Conservation (phyloP, 2,329 filamentous ascomycete species). For the Penicillium sp. region DNA sequence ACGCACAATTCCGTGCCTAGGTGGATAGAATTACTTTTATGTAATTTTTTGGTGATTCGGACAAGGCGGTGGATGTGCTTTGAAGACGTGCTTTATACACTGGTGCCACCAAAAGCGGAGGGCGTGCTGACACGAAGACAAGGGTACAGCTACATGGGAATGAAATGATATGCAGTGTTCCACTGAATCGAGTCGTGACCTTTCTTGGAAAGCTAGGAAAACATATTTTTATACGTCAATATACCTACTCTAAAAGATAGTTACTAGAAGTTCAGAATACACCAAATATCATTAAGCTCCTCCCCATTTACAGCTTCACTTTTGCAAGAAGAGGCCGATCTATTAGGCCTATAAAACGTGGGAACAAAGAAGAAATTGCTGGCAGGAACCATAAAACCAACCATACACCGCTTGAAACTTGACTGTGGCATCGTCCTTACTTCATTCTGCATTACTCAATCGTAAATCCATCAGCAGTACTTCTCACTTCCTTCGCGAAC, state of each 20-base stretch:
- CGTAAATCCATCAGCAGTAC: constrained; percentile 40
- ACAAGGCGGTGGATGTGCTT: too few species aligned
- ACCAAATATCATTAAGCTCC: constrained; percentile 1
- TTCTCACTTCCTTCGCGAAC: constrained; percentile 45
- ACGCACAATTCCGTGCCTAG: too few species aligned
- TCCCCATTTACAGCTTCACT: constrained; percentile 4
- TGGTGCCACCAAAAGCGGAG: too few species aligned
- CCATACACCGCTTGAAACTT: constrained; percentile 9
- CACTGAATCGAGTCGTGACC: too few species aligned
- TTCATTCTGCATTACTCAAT: constrained; percentile 37
- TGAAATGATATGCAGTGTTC: too few species aligned
- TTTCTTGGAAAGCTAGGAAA: too few species aligned
- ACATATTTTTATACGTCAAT: background rate
- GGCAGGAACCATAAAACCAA: background rate
- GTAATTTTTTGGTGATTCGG: too few species aligned
- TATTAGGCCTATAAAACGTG: background rate
- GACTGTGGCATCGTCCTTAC: constrained; percentile 14
- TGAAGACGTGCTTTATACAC: too few species aligned
- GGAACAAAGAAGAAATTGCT: background rate
- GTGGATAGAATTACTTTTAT: too few species aligned
- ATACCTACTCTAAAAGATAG: background rate
- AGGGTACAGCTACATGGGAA: too few species aligned
- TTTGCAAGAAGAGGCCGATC: constrained; percentile 3
- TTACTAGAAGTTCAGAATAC: background rate
- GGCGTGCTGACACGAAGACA: too few species aligned